phyloP scores from a whole-genome alignment of 2,329 filamentous ascomycete genomes.

The Lasiodiplodia gonubiensis region DNA sequence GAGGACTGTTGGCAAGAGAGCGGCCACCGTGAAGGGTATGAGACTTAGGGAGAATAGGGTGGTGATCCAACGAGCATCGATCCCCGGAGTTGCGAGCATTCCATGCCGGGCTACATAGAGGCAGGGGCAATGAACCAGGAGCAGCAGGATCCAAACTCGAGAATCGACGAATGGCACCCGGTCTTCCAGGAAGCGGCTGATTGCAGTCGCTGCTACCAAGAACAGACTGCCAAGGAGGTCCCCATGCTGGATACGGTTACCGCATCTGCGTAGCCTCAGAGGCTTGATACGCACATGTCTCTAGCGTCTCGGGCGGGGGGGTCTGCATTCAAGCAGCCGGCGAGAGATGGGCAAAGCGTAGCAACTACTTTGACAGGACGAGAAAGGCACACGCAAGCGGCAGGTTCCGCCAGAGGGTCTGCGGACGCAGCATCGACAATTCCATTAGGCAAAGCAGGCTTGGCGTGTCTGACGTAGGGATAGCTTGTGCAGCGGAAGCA shows the following conservation, averaged over 20 bases:
- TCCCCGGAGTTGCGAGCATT: neutral
- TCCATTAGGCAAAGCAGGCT: neutral
- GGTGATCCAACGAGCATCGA: neutral
- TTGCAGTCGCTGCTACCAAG: neutral
- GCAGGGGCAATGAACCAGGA: neutral
- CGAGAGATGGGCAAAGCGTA: neutral
- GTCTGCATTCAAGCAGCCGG: neutral
- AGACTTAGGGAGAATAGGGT: neutral
- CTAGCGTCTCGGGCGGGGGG: no score
- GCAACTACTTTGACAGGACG: no score
- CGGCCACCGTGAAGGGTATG: neutral
- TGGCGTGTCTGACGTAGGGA: neutral
- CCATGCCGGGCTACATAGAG: neutral
- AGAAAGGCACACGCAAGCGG: neutral
- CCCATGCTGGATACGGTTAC: neutral
- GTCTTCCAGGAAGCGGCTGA: neutral
- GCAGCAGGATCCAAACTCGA: neutral
- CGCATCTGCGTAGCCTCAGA: neutral
- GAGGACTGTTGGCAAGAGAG: conserved; percentile 7
- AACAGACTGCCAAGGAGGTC: neutral
- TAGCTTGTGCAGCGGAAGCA: neutral
- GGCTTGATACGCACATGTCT: neutral
- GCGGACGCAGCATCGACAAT: neutral
- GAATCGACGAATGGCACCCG: neutral
- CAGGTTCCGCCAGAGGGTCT: neutral